Evolutionary conservation across 352 stramenopile species (phyloP).

Genomic region (Saprolegnia diclina): DNA sequence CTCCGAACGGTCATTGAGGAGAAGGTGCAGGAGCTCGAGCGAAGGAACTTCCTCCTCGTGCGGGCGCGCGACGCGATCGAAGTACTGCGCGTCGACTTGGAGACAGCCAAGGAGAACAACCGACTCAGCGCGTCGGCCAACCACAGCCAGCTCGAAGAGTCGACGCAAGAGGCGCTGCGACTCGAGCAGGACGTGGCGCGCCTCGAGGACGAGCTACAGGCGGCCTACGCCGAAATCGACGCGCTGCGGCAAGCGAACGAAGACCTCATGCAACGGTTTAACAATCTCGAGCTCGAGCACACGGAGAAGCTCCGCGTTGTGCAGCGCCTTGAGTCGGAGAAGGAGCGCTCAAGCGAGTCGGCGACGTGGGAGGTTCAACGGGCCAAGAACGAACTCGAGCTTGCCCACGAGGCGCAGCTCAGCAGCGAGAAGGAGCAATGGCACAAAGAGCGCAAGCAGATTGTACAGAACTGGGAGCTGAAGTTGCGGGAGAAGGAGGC

Average conservation of each 20-base stretch:
- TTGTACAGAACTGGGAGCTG: not conserved
- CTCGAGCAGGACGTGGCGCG: conserved; percentile 17
- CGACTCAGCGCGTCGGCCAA: conserved; percentile 13
- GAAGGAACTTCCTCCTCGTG: conserved; percentile 22
- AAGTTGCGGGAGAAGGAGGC: conserved; percentile 13
- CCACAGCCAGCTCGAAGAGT: conserved; percentile 20
- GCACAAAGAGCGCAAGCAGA: conserved; percentile 5
- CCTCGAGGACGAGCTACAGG: conserved; percentile 18
- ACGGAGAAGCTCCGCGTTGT: not conserved
- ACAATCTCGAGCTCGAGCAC: conserved; percentile 1
- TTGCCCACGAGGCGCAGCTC: conserved; percentile 3
- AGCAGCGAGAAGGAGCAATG: conserved; percentile 8
- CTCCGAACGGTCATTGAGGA: conserved; percentile 30
- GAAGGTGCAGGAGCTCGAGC: conserved; percentile 27
- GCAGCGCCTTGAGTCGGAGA: conserved; percentile 1
- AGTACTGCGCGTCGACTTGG: conserved; percentile 12
- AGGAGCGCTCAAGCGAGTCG: not conserved
- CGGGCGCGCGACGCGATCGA: conserved; percentile 25
- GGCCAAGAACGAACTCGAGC: not conserved
- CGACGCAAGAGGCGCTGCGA: not conserved
- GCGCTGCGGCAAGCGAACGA: conserved; percentile 5
- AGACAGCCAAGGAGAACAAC: conserved; percentile 23
- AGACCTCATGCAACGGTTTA: not conserved
- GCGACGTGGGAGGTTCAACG: conserved; percentile 9
- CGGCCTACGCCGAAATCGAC: not conserved